Base-by-base conservation (phyloP, 2,329 filamentous ascomycete species). In the Microcyclosporella mali region DNA sequence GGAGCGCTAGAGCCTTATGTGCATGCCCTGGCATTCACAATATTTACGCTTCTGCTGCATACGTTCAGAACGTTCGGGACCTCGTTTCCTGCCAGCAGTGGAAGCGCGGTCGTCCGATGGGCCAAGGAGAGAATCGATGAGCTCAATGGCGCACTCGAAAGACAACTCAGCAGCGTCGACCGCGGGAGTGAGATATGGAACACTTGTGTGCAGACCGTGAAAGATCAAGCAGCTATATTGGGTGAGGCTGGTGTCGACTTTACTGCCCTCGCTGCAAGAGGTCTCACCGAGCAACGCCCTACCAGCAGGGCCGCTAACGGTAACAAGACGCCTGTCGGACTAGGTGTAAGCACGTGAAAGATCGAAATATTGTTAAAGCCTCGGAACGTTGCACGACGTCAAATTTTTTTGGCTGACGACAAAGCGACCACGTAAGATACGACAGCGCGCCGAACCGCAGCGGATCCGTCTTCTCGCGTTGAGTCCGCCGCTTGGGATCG, bases 91-190 rank as follows among this genome's bases (percentile, higher is more conserved):
- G 83, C 88, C 9, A 77, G 86, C 18, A 74, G 81, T 11, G 87
- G 92, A 71, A 94, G 92, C 77, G 88, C 89, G 0, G 94, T 88
- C 56, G 90, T 98, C 57, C 94, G 90, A 61, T 98, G 92, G 92
- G 89, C 88, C n/a, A 97, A 95, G 66, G 84, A 92, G 56, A 82
- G 94, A 61, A 81, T 97, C 1, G 89, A 95, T 56, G 81, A 81
- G 2, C 97, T 97, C 71, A 97, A 95, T 58, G 75, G 74, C 34
- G 81, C 92, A 38, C 72, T 98, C 29, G 79, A 77, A 28, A 75
- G 90, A 46, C 92, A 97, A 67, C 71, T 98, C 48, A 94, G 88
- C 66, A 88, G 85, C 60, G 85, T 92, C 2, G 84, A 94, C 47
- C 76, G 73, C 37, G 81, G 77, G n/a, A 83, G 84, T 11, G 74